Evolutionary conservation across 2,329 filamentous ascomycete genomes (phyloP), one percentile per base, ranked within the genome.

Genomic region (Fusarium mundagurra): DNA sequence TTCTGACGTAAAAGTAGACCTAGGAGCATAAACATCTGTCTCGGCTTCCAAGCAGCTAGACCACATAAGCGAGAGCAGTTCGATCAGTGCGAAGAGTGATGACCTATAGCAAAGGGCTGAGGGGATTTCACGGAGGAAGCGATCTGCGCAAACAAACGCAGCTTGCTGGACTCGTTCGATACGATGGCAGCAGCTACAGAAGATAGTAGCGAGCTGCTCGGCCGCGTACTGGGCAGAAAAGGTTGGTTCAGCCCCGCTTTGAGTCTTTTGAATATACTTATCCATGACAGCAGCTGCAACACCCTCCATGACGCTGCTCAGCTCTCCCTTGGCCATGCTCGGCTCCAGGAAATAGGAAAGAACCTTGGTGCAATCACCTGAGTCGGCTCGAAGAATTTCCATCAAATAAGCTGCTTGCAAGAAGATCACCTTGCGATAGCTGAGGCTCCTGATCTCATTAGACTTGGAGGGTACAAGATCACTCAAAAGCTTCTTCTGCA

Each of bases 201-300:
- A 94, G 64, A 98, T 93, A 13, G 88, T 88, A 2, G 93, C 95
- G 57, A 99, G 89, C 82, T 99, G 95, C 47, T 92, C 90, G 3
- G 96, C 95, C n/a, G 96, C 91, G 80, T 95, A 96, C 24, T 95
- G 93, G 4, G 96, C 94, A n/a, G 95, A 95, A 81, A 98, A 98
- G 17, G 90, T 90, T 33, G 93, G 90, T 69, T 93, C 88, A 33
- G 88, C 87, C 13, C 93, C 94, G 20, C 88, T 88, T 17, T 96
- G 83, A 1, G 94, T 94, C 81, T 93, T 94, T 36, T 87, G 86
- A 60, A 98, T 84, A 80, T 98, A 99, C 38, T 91, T 91, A 62
- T 93, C 91, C 47, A 98, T 90, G 24, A 95, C 92, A 20, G 90
- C 89, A n/a, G 85, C 82, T 47, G 89, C 87, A 67, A 92, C 88